A percentile compares a stretch with the other conserved stretches of the same genome.
These are phyloP conservation scores for Stylonectria norvegica DNA, from an alignment of 2,329 filamentous ascomycete species.

Conservation along the genomic window DNA sequence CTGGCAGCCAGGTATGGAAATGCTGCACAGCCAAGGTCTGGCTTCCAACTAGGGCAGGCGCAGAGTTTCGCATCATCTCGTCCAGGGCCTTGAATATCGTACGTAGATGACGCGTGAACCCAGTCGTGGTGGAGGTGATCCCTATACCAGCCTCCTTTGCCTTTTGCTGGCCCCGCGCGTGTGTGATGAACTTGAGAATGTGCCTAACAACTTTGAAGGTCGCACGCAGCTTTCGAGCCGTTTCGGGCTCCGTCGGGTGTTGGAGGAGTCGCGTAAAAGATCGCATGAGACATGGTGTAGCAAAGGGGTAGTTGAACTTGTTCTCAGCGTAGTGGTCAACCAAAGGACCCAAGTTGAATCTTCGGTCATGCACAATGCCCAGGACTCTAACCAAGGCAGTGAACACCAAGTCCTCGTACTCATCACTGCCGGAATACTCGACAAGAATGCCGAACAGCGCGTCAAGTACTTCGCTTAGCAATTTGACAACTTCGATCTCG, in stretches of 20 bases:
- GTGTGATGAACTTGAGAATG: conserved; percentile 91
- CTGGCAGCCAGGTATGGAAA: conserved; percentile 96
- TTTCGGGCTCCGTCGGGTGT: conserved; percentile 78
- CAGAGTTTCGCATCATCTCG: conserved; percentile 80
- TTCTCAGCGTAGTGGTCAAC: conserved; percentile 89
- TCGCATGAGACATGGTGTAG: conserved; percentile 80
- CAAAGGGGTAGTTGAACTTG: conserved; percentile 89
- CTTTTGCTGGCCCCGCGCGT: conserved; percentile 79
- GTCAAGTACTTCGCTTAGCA: conserved; percentile 84
- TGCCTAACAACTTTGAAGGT: conserved; percentile 94
- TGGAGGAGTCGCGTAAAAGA: conserved; percentile 82
- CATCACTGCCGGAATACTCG: conserved; percentile 85
- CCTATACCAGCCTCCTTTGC: conserved; percentile 86
- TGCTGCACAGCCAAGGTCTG: conserved; percentile 95
- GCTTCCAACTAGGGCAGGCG: conserved; percentile 83
- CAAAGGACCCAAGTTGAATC: conserved; percentile 86
- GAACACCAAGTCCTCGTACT: conserved; percentile 91
- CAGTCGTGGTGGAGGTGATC: conserved; percentile 68
- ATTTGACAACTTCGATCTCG: conserved; percentile 95
- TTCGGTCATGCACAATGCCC: conserved; percentile 88
- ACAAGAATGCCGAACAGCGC: conserved; percentile 87
- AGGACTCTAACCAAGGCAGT: conserved; percentile 84
- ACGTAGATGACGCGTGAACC: conserved; percentile 78
- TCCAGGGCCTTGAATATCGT: conserved; percentile 89
- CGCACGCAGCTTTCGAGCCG: conserved; percentile 77